Evolutionary conservation across 352 stramenopile genomes (phyloP).

Genomic region (Peronospora destructor): DNA sequence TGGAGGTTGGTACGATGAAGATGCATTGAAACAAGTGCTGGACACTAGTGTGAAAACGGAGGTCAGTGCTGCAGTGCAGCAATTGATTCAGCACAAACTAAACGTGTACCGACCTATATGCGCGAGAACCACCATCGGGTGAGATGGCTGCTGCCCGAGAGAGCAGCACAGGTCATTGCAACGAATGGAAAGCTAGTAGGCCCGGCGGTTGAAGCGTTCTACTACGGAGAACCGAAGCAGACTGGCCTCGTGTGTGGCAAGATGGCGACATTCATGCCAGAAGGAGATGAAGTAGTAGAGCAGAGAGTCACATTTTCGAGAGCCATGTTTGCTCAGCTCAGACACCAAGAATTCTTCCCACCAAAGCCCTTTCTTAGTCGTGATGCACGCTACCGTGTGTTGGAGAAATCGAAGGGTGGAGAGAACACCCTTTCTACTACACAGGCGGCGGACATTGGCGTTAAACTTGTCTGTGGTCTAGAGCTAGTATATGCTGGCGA

Average conservation of each 20-base stretch:
- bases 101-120: slow-evolving; percentile 32
- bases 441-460: slow-evolving; percentile 49
- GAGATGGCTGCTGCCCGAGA: slow-evolving; percentile 39
- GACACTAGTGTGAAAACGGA: slow-evolving; percentile 18
- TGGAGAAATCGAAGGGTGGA: slow-evolving; percentile 7
- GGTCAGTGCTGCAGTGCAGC: slow-evolving; percentile 36
- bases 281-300: slow-evolving; percentile 13
- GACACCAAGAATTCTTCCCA: slow-evolving; percentile 65
- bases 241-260: slow-evolving; percentile 38
- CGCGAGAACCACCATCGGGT: slow-evolving; percentile 43
- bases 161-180: slow-evolving; percentile 30
- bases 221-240: slow-evolving; percentile 59
- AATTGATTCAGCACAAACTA: slow-evolving; percentile 35
- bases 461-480: slow-evolving; percentile 72
- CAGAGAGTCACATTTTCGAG: slow-evolving; percentile 60
- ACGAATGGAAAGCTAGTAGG: slow-evolving; percentile 28
- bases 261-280: slow-evolving; percentile 48
- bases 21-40: slow-evolving; percentile 31
- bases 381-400: slow-evolving; percentile 18
- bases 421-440: slow-evolving; percentile 16
- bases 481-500: slow-evolving; percentile 59
- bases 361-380: slow-evolving; percentile 46
- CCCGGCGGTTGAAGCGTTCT: slow-evolving; percentile 61
- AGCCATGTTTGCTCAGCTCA: slow-evolving; percentile 78
- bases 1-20: slow-evolving; percentile 21